Base-by-base conservation (phyloP, 108 stramenopile species). In the Schizochytrium sp. region DNA sequence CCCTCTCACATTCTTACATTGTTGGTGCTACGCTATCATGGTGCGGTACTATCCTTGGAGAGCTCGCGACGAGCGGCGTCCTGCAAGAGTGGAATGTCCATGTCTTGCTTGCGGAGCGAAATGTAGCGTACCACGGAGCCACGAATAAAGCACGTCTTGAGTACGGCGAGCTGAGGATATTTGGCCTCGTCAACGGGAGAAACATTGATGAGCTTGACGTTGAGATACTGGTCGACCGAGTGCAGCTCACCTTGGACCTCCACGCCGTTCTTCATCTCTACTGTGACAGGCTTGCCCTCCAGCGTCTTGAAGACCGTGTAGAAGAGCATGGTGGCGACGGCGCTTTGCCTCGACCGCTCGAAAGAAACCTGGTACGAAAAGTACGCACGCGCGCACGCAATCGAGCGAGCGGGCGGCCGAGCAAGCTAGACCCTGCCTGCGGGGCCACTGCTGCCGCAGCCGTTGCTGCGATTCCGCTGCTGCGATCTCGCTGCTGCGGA, bases 271-370 rank as follows among this genome's bases (percentile, higher is more conserved):
- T 99, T 99, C 5, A 99, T 92, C 92, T 99, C 99, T 23, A 99
- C 98, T 5, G 97, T 97, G 57, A 99, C 94, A 72, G 97, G 96
- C 90, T 99, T 98, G 60, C 98, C 98, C 41, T 98, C 98, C 60
- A 99, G 95, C n/a, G 98, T 99, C 92, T 99, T 99, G 98, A 99
- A 99, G 89, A 99, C 98, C 53, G 98, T 98, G 87, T 96, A 96
- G 91, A 99, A 99, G 89, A 99, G 93, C 99, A 72, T 72, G 19
- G 19, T 59, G 19, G n/a, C 19, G n/a, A 23, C 19, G 34, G 34
- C 34, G 34, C 34, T 34, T 34, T 2, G 34, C 34, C 34, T 34
- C 34, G 34, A 34, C 34, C 34, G 34, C 34, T 34, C 34, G 21
- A 59, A 23, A 59, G 58, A 59, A 59, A 59, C 58, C 1, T 2